These are phyloP conservation scores for Cyberlindnera petersonii DNA, from an alignment of 805 yeast species.

Conservation along the genomic window DNA sequence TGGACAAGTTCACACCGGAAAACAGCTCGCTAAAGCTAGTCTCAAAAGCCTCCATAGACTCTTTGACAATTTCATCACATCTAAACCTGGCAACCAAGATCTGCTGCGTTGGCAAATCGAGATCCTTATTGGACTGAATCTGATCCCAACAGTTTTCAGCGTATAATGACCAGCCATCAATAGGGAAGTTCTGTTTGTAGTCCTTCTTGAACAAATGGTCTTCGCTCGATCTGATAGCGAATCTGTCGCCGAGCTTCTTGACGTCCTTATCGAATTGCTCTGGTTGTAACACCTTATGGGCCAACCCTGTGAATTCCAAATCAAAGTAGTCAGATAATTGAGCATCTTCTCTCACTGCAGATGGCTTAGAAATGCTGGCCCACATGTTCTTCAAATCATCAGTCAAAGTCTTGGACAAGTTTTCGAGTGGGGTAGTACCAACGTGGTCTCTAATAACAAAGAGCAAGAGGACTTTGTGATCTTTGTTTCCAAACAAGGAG, in stretches of 20 bases:
- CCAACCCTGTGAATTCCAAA: conserved; percentile 70
- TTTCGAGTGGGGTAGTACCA: conserved; percentile 78
- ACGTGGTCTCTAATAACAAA: conserved; percentile 92
- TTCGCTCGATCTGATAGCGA: conserved; percentile 33
- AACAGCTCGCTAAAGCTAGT: conserved; percentile 10
- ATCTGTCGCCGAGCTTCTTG: conserved; percentile 56
- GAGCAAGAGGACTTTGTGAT: conserved; percentile 62
- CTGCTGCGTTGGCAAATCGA: conserved; percentile 96
- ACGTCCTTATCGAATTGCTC: conserved; percentile 66
- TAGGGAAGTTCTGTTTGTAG: conserved; percentile 82
- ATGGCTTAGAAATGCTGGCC: conserved; percentile 73
- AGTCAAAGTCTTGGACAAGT: conserved; percentile 62
- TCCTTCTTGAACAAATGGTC: conserved; percentile 52
- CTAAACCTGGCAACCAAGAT: conserved; percentile 90
- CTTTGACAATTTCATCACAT: conserved; percentile 79
- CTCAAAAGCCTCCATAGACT: conserved; percentile 28
- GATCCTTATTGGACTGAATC: conserved; percentile 86
- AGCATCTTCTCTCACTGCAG: conserved; percentile 45
- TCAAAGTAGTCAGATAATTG: conserved; percentile 77
- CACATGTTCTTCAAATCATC: conserved; percentile 76
- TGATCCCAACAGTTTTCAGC: conserved; percentile 92
- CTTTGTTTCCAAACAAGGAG: conserved; percentile 66
- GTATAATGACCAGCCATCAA: conserved; percentile 95
- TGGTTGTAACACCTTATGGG: conserved; percentile 81
- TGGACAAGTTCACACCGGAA: conserved; percentile 6